Evolutionary conservation across 352 stramenopile genomes (phyloP).

Genomic region (Phytopythium ostracodes): DNA sequence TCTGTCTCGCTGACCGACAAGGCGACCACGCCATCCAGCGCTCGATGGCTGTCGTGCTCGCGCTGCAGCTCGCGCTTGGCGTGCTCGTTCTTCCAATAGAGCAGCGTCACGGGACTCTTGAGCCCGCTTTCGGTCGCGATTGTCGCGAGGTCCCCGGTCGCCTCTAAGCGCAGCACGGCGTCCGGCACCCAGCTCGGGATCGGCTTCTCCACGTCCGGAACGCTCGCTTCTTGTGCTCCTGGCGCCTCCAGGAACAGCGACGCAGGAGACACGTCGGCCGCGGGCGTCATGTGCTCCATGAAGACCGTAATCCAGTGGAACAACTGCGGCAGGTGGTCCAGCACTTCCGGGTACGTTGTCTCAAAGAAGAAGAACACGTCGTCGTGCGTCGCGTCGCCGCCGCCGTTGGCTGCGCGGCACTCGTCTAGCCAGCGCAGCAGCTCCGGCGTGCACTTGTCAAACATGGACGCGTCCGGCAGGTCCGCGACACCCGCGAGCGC

Average conservation of each 20-base stretch:
- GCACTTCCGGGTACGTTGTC: constrained; percentile 48
- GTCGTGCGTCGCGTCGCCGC: constrained; percentile 27
- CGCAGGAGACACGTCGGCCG: constrained; percentile 9
- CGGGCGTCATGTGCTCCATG: constrained; percentile 24
- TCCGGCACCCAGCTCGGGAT: constrained; percentile 12
- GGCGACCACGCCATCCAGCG: not conserved
- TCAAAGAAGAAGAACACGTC: constrained; percentile 70
- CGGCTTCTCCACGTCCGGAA: not conserved
- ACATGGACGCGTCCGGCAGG: not conserved
- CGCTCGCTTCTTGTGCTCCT: not conserved
- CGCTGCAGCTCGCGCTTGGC: constrained; percentile 18
- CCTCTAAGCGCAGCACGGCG: constrained; percentile 21
- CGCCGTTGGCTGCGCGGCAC: constrained; percentile 24
- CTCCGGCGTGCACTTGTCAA: constrained; percentile 46
- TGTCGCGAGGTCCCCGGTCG: constrained; percentile 18
- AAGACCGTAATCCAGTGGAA: constrained; percentile 68
- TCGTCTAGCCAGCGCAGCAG: constrained; percentile 47
- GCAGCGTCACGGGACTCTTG: constrained; percentile 53
- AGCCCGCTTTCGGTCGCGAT: constrained; percentile 43
- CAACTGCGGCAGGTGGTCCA: constrained; percentile 35
- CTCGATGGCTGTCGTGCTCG: constrained; percentile 2
- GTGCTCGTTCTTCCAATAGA: constrained; percentile 56
- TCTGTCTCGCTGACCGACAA: not conserved
- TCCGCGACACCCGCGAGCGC: no score
- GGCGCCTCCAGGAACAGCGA: constrained; percentile 2